Percentiles rank a stretch among this genome's conserved stretches.
Conservation (phyloP, 306 rosid species). For the Psophocarpus tetragonolobus region DNA sequence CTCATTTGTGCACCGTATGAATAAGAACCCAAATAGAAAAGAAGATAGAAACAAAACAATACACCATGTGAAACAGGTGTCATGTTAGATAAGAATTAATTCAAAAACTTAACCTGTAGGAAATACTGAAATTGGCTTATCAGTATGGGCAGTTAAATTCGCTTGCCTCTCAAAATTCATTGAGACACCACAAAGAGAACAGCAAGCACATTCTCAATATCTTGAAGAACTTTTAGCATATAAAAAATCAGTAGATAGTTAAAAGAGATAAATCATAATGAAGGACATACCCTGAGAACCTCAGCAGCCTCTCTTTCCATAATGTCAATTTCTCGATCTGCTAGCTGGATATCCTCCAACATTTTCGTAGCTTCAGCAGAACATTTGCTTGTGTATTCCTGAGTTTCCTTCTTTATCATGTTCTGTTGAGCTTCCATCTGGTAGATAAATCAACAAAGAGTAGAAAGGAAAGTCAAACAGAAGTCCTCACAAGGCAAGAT, state of each 20-base stretch:
- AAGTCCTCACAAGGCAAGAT: neutral
- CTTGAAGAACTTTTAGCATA: neutral
- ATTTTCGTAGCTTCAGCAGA: slow-evolving; percentile 59
- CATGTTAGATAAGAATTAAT: neutral
- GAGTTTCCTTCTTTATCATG: slow-evolving; percentile 58
- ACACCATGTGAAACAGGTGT: neutral
- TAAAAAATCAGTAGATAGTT: neutral
- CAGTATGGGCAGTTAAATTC: neutral
- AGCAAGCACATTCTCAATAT: neutral
- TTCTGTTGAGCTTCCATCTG: slow-evolving; percentile 68
- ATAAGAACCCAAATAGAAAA: neutral
- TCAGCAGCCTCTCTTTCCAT: slow-evolving; percentile 75
- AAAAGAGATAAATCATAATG: neutral
- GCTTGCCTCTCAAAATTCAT: neutral
- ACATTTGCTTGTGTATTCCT: slow-evolving; percentile 50
- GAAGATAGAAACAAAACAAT: neutral
- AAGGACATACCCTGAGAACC: slow-evolving; percentile 60
- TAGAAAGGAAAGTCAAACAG: slow-evolving; percentile 29
- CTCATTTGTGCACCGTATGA: neutral
- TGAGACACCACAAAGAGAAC: neutral
- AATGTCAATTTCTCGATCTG: slow-evolving; percentile 52
- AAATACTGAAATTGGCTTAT: neutral
- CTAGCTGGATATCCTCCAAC: slow-evolving; percentile 57
- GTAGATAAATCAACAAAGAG: slow-evolving; percentile 20
- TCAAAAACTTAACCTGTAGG: neutral